Evolutionary conservation across 495 filamentous ascomycete genomes (phyloP).

Genomic region (Hypoxylon perforatum): DNA sequence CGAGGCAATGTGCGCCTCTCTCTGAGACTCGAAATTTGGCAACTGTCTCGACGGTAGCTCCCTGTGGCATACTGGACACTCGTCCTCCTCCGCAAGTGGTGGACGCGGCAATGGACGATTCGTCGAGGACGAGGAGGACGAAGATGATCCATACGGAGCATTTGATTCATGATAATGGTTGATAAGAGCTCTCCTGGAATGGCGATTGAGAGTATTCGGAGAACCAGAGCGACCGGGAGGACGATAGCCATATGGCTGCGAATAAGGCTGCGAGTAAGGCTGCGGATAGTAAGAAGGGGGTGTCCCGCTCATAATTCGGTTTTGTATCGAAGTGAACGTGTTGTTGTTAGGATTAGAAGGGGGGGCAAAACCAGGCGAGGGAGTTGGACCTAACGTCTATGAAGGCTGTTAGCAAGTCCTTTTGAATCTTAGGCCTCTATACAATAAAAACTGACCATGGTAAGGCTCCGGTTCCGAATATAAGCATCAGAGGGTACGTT

Average conservation of each 20-base stretch:
- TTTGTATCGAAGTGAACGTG: slow-evolving; percentile 39
- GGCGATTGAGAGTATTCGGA: slow-evolving; percentile 20
- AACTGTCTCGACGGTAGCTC: slow-evolving; percentile 74
- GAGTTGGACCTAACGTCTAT: slow-evolving; percentile 31
- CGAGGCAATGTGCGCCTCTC: slow-evolving; percentile 79
- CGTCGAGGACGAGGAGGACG: slow-evolving; percentile 32
- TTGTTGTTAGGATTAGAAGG: too few species aligned
- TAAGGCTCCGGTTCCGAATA: slow-evolving; percentile 56
- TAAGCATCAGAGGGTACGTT: slow-evolving; percentile 38
- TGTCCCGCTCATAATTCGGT: slow-evolving; percentile 51
- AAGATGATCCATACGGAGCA: slow-evolving; percentile 29
- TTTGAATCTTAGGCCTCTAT: too few species aligned
- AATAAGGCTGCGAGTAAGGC: slow-evolving; percentile 10
- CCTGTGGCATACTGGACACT: slow-evolving; percentile 88
- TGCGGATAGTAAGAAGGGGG: slow-evolving; percentile 51
- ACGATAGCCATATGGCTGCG: slow-evolving; percentile 27
- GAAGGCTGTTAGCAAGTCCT: slow-evolving; percentile 23
- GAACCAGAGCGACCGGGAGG: neutral
- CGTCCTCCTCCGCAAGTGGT: slow-evolving; percentile 78
- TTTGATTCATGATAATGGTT: slow-evolving; percentile 38
- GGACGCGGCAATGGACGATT: slow-evolving; percentile 45
- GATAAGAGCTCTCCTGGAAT: slow-evolving; percentile 41
- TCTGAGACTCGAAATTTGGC: slow-evolving; percentile 67
- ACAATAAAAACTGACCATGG: slow-evolving; percentile 49
- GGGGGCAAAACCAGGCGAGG: slow-evolving; percentile 35